A percentile compares a stretch with the other conserved stretches of the same genome.
These are phyloP conservation scores for Cercophora sp. DNA, from an alignment of 495 filamentous ascomycete genomes.

Conservation along the genomic window DNA sequence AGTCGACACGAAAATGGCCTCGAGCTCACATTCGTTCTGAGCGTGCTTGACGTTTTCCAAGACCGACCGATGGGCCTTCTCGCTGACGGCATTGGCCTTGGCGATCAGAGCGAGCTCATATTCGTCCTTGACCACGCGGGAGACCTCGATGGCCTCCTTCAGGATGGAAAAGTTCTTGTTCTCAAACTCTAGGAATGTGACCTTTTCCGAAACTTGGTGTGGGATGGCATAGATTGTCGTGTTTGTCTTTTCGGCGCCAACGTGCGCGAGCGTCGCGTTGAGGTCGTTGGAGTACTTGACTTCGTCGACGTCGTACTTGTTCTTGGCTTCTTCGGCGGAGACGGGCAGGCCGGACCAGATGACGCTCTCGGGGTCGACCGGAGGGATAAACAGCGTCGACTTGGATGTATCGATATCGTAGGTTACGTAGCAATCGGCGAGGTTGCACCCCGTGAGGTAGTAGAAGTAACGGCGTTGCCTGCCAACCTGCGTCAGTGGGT, in stretches of 20 bases:
- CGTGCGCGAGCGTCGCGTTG: constrained; percentile 55
- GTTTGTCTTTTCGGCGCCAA: constrained; percentile 41
- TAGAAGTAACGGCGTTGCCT: constrained; percentile 91
- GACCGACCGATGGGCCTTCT: constrained; percentile 68
- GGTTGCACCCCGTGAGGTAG: constrained; percentile 84
- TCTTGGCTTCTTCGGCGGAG: constrained; percentile 64
- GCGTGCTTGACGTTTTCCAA: constrained; percentile 61
- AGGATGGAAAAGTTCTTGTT: constrained; percentile 57
- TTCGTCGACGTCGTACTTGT: constrained; percentile 78
- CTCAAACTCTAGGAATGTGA: constrained; percentile 61
- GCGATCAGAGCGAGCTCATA: constrained; percentile 81
- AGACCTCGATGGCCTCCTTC: constrained; percentile 72
- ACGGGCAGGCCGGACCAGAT: constrained; percentile 93
- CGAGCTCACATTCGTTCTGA: constrained; percentile 76
- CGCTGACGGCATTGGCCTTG: constrained; percentile 77
- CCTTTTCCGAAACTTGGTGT: constrained; percentile 61
- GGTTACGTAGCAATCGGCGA: constrained; percentile 75
- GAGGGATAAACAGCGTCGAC: constrained; percentile 88
- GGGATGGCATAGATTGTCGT: constrained; percentile 65
- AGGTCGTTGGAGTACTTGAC: constrained; percentile 67
- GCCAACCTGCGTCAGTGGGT: constrained; percentile 12
- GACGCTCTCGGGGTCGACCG: constrained; percentile 81
- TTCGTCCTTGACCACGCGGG: constrained; percentile 74
- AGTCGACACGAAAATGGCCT: constrained; percentile 69
- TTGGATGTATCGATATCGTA: constrained; percentile 70